Evolutionary conservation across 495 filamentous ascomycete genomes (phyloP).

Genomic region (Copromyces sp.): DNA sequence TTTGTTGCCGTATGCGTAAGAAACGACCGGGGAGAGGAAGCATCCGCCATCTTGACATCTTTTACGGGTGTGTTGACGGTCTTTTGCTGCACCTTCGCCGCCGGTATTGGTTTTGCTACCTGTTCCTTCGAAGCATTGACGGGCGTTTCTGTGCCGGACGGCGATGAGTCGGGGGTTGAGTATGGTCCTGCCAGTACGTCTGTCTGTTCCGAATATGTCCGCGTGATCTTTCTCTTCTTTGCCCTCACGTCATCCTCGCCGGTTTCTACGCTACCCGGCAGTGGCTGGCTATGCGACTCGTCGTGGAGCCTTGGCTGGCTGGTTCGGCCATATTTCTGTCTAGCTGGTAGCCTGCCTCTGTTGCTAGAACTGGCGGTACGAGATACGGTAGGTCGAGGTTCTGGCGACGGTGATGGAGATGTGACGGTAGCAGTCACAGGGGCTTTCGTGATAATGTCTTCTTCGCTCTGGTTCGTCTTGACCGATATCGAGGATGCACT

Average conservation of each 20-base stretch:
- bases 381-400: slow-evolving; percentile 6
- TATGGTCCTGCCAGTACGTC: slow-evolving; percentile 12
- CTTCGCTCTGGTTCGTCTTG: background rate
- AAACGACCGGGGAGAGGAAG: slow-evolving; percentile 5
- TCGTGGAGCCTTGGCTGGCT: slow-evolving; percentile 1
- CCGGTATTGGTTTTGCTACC: slow-evolving; percentile 4
- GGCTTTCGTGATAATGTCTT: background rate
- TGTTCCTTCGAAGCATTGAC: background rate
- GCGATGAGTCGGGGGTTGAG: slow-evolving; percentile 22
- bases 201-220: slow-evolving; percentile 13
- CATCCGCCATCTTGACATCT: slow-evolving; percentile 14
- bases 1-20: slow-evolving; percentile 15
- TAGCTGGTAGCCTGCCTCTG: background rate
- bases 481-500: background rate
- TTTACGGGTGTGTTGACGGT: slow-evolving; percentile 16
- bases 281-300: slow-evolving; percentile 21
- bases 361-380: slow-evolving; percentile 3
- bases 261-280: slow-evolving; percentile 4
- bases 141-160: slow-evolving; percentile 7
- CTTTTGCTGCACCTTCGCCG: slow-evolving; percentile 1
- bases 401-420: slow-evolving; percentile 12
- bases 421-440: background rate
- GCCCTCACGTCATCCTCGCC: slow-evolving; percentile 7
- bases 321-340: slow-evolving; percentile 1
- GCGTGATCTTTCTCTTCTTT: slow-evolving; percentile 21